These are phyloP conservation scores for Fusarium equiseti DNA, from an alignment of 2,329 filamentous ascomycete genomes.

Conservation along the genomic window DNA sequence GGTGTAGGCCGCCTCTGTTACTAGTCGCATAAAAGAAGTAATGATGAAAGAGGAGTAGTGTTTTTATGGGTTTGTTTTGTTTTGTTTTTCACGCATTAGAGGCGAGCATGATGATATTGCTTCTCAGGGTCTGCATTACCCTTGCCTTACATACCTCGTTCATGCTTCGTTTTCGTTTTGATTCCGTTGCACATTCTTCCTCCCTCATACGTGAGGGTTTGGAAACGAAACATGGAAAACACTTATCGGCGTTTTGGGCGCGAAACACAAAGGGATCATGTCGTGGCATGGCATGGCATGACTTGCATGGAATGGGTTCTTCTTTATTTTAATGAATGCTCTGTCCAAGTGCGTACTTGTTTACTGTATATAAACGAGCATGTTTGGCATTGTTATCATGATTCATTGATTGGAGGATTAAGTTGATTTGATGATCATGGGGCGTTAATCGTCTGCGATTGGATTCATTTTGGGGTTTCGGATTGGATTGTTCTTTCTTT, in stretches of 20 bases:
- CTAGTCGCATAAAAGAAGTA: conserved; percentile 37
- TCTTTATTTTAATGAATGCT: conserved; percentile 19
- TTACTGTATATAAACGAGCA: conserved; percentile 8
- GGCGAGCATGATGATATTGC: conserved; percentile 33
- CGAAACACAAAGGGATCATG: conserved; percentile 27
- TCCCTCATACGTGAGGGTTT: conserved; percentile 21
- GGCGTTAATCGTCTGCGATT: conserved; percentile 27
- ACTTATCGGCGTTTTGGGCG: conserved; percentile 38
- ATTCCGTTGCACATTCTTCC: conserved; percentile 33
- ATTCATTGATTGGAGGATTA: conserved; percentile 20
- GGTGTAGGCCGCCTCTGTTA: conserved; percentile 49
- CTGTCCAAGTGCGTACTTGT: conserved; percentile 23
- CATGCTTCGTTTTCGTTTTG: conserved; percentile 21
- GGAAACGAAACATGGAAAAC: conserved; percentile 39
- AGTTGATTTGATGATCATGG: conserved; percentile 7
- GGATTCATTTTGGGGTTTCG: conserved; percentile 17
- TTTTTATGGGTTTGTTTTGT: conserved; percentile 13
- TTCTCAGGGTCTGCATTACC: conserved; percentile 20
- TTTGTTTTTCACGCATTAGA: conserved; percentile 31
- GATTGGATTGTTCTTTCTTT: conserved; percentile 19
- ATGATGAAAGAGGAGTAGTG: conserved; percentile 28
- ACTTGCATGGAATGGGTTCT: conserved; percentile 22
- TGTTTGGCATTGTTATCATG: conserved; percentile 27
- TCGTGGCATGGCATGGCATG: conserved; percentile 29
- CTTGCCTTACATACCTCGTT: conserved; percentile 23